Evolutionary conservation across 2,329 filamentous ascomycete genomes (phyloP).

Genomic region (Claviceps lovelessii): DNA sequence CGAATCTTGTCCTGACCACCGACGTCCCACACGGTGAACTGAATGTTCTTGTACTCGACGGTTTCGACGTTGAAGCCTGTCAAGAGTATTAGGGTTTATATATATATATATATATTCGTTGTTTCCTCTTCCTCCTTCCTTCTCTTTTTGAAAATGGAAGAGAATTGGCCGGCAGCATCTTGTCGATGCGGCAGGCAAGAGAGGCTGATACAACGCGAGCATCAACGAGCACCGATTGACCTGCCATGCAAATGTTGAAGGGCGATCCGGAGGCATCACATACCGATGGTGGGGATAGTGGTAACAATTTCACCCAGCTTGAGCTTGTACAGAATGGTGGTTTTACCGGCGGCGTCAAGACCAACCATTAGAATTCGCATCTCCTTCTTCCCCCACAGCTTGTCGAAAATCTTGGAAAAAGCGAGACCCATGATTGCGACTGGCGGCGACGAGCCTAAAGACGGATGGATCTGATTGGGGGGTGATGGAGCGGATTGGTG

Average conservation of each 20-base stretch:
- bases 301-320: conserved; percentile 99
- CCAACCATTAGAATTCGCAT: conserved; percentile 99
- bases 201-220: not conserved
- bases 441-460: conserved; percentile 19
- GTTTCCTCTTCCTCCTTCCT: no score
- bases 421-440: conserved; percentile 87
- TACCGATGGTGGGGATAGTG: conserved; percentile 96
- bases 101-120: no score
- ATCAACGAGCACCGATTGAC: not conserved
- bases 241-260: not conserved
- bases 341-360: conserved; percentile 98
- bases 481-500: not conserved
- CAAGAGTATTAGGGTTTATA: conserved; percentile 7
- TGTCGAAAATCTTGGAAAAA: conserved; percentile 92
- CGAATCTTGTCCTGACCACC: conserved; percentile 99
- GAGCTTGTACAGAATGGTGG: conserved; percentile 98
- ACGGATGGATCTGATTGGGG: no score
- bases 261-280: conserved; percentile 18
- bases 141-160: no score
- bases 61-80: conserved; percentile 99
- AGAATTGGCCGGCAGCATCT: not conserved
- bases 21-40: conserved; percentile 99
- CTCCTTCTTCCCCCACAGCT: conserved; percentile 99
- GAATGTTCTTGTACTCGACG: conserved; percentile 99
- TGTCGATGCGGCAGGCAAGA: not conserved